Evolutionary conservation across 129 eudicot species (phyloP).

Genomic region (Silybum marianum): DNA sequence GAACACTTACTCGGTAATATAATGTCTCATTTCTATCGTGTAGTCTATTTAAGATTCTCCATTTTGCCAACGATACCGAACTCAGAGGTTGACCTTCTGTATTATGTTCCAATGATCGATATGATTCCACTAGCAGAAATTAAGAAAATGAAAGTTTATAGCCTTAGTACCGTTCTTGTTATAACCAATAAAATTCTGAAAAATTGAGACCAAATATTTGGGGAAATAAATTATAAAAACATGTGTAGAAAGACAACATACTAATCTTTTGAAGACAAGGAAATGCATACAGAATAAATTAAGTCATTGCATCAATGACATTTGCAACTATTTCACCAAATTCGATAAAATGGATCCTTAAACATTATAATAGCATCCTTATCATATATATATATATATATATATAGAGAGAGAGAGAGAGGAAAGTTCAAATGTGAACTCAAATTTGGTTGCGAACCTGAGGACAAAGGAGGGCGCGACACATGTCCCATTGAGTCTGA

Average conservation of each 20-base stretch:
- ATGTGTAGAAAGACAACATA: background rate
- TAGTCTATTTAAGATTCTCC: conserved; percentile 97
- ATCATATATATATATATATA: background rate
- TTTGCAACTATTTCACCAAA: background rate
- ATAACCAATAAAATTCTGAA: background rate
- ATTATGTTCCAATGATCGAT: conserved; percentile 80
- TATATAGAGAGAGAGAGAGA: no score
- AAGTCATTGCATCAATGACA: background rate
- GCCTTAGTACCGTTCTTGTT: background rate
- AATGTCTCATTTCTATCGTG: conserved; percentile 98
- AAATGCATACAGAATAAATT: background rate
- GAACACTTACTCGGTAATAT: conserved; percentile 81
- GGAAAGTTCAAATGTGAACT: no score
- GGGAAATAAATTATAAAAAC: background rate
- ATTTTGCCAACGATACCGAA: conserved; percentile 75
- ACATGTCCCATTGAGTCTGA: no score
- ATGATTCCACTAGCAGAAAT: conserved; percentile 76
- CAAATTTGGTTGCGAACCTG: no score
- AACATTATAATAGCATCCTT: background rate
- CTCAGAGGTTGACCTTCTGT: conserved; percentile 72
- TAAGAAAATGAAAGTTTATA: no score
- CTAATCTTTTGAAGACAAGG: background rate
- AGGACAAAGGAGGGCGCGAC: no score
- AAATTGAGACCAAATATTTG: background rate
- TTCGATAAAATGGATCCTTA: background rate